phyloP scores from a whole-genome alignment of 2,329 filamentous ascomycete genomes.

The Lasiodiplodia citricola region DNA sequence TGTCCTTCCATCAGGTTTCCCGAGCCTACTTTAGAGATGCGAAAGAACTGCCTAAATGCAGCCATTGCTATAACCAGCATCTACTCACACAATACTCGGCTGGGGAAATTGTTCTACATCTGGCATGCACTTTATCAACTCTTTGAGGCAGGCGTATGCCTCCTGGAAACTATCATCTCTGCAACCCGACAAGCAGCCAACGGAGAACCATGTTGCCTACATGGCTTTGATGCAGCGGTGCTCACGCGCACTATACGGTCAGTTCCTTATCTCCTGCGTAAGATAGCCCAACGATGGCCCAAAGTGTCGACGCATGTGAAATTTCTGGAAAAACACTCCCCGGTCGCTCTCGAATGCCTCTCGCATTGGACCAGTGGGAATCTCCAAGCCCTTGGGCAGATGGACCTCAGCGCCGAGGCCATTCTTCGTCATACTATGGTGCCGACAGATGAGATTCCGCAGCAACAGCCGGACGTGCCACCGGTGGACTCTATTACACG shows the following conservation, averaged over 20 bases:
- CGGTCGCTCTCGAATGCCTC: background rate
- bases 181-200: background rate
- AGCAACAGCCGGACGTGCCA: background rate
- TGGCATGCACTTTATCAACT: conserved; percentile 23
- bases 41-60: conserved; percentile 17
- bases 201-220: background rate
- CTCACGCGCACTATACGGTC: conserved; percentile 7
- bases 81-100: conserved; percentile 17
- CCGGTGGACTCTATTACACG: background rate
- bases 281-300: conserved; percentile 17
- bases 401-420: background rate
- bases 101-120: conserved; percentile 26
- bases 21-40: conserved; percentile 10
- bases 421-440: conserved; percentile 14
- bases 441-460: background rate
- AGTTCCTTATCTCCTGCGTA: conserved; percentile 15
- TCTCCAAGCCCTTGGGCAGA: background rate
- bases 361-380: conserved; percentile 3
- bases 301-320: conserved; percentile 4
- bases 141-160: conserved; percentile 20
- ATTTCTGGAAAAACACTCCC: conserved; percentile 9
- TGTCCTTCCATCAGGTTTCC: conserved; percentile 11
- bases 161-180: conserved; percentile 19
- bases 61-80: conserved; percentile 18
- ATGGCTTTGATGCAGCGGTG: conserved; percentile 6